phyloP scores from a whole-genome alignment of 768 basidiomycete genomes.

The Hypholoma fasciculare region DNA sequence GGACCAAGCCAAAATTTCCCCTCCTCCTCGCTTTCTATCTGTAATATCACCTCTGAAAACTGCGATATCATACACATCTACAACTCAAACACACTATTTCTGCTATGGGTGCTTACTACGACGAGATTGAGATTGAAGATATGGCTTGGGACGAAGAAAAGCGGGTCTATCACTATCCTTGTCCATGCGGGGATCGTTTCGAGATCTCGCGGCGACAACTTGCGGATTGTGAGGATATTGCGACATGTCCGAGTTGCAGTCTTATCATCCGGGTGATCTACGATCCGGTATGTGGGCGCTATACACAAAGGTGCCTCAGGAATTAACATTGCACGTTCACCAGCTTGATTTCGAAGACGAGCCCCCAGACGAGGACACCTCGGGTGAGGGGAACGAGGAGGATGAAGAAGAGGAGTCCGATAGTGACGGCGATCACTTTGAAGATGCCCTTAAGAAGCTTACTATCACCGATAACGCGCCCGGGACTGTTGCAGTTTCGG shows the following conservation, averaged over 20 bases:
- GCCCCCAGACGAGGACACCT: constrained; percentile 52
- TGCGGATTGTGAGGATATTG: constrained; percentile 88
- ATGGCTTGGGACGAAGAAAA: constrained; percentile 88
- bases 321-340: constrained; percentile 1
- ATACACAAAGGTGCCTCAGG: constrained; percentile 7
- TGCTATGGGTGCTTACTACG: constrained; percentile 84
- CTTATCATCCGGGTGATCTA: constrained; percentile 90
- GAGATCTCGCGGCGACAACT: constrained; percentile 90
- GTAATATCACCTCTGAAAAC: background rate
- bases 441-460: constrained; percentile 70
- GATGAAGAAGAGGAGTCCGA: constrained; percentile 38
- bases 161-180: constrained; percentile 92
- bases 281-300: constrained; percentile 75
- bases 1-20: background rate
- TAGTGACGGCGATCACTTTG: constrained; percentile 48
- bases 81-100: background rate
- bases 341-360: constrained; percentile 88
- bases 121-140: constrained; percentile 97
- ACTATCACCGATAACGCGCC: constrained; percentile 39
- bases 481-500: constrained; percentile 4
- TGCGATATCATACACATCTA: constrained; percentile 1
- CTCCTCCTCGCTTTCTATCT: background rate
- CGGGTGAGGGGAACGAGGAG: constrained; percentile 39
- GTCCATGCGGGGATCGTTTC: constrained; percentile 97
- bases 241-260: constrained; percentile 95